These are phyloP conservation scores for Castanopsis chinensis DNA, from an alignment of 306 rosid genomes.

Conservation along the genomic window DNA sequence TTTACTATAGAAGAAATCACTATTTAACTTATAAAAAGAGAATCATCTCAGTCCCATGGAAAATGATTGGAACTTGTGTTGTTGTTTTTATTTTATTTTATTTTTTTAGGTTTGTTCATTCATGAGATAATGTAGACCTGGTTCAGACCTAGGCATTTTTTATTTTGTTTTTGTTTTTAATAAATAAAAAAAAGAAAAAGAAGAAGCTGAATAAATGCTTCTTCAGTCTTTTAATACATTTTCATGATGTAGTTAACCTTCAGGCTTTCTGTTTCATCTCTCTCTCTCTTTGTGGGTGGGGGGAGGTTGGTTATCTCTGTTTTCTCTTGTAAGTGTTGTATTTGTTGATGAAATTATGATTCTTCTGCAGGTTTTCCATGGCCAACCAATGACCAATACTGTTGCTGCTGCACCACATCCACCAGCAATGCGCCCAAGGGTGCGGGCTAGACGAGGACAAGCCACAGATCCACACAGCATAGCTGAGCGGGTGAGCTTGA, in stretches of 20 bases:
- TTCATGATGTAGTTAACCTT: background rate
- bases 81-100: background rate
- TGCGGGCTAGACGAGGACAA: slow-evolving; percentile 97
- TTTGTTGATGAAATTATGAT: slow-evolving; percentile 11
- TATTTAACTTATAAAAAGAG: too few species aligned
- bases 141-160: background rate
- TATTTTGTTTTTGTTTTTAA: too few species aligned
- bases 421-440: slow-evolving; percentile 93
- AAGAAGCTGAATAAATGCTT: too few species aligned
- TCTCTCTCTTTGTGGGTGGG: background rate
- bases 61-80: background rate
- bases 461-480: slow-evolving; percentile 99
- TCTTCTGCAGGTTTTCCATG: slow-evolving; percentile 68
- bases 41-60: background rate
- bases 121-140: background rate
- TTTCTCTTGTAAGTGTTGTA: background rate
- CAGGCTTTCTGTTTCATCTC: background rate
- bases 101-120: background rate
- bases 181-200: too few species aligned
- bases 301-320: background rate
- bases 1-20: too few species aligned
- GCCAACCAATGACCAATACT: slow-evolving; percentile 66
- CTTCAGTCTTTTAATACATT: too few species aligned
- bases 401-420: slow-evolving; percentile 72
- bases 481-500: slow-evolving; percentile 82